Base-by-base conservation (phyloP, 2,329 filamentous ascomycete species). In the Hypoxylon sp. region DNA sequence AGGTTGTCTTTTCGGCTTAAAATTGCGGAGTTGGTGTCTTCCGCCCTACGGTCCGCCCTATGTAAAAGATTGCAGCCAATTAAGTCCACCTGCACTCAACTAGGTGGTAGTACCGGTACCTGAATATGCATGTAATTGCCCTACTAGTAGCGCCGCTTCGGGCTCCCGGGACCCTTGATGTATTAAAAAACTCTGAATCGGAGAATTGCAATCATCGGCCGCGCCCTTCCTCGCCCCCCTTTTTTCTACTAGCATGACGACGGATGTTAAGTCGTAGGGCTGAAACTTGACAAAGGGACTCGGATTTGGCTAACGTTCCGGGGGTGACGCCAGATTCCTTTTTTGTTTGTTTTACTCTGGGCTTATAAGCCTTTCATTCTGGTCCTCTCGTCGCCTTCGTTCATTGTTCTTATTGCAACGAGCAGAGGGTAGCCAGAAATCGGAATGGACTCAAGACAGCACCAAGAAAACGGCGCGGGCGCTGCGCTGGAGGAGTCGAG, bases 371-470 rank as follows among this genome's bases (percentile, higher is more conserved):
- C 20, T 11, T 37, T 20, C 31, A 25, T 49, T 14, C 22, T 11
- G 25, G 20, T 8, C 14, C 40, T 20, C 44, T 44, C 4, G 2
- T 44, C 35, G 20, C 27, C 46, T 44, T 58, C 22, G 2, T 51
- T 42, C 42, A 7, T 42, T 37, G 0, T 31, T 31, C 8, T 44
- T 20, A 6, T 17, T 40, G 6, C 2, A 33, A 33, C 22, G 22
- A 61, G 40, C 33, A n/a, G 35, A 8, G 37, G n/a, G 17, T 20
- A 50, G 22, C 37, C 27, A 30, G 35, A 27, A 51, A 11, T 60
- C 31, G 44, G 25, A 53, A 77, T 75, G 72, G 69, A 46, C 44
- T 42, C 58, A 33, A 62, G 66, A 42, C 55, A 27, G 14, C 46
- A 53, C 40, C 20, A 40, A 20, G 58, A 50, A 14, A 63, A 49